Base-by-base conservation (phyloP, 2,329 filamentous ascomycete species). In the Trichoderma sp. region DNA sequence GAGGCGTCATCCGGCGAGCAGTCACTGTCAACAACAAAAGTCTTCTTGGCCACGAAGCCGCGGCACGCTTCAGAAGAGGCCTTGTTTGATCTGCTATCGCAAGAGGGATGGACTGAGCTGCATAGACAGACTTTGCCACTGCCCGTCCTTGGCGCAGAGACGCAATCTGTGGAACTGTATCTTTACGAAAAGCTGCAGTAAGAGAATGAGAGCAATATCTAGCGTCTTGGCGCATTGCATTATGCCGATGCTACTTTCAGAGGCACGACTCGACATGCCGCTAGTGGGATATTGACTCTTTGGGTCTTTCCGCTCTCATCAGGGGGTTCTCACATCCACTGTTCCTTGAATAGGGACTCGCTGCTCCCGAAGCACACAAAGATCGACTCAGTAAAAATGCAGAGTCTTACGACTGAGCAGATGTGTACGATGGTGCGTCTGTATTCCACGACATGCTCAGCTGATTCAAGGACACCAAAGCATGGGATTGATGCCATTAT, bases 41-140 rank as follows among this genome's bases (percentile, higher is more conserved):
- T 88, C 1, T 79, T 88, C 26, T 72, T 89, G 14, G 84, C 85
- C 2, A 87, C 85, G 0, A 89, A 89, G 74, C 85, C 82, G 0
- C 81, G 86, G 1, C 87, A 89, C 70, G 78, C 81, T 2, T 86
- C 85, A 0, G 86, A 89, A 72, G 75, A 78, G 37, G 81, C 77
- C 0, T 73, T 87, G 21, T 87, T 86, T 68, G 78, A 79, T 6
- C 74, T 87, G 24, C 80, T 89, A 78, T 72, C 77, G 1, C 74
- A 74, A 2, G 77, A 81, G 2, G 81, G 80, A 3, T 89, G 86
- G 86, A 68, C 66, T 1, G 78, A 81, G 21, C 70, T 75, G 11
- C 81, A 85, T 58, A 76, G 80, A 49, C 79, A 81, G 51, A 76
- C 77, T 7, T 72, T 87, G 28, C 78, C 80, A 0, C 75, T 88